These are phyloP conservation scores for Myriosclerotinia curreyana DNA, from an alignment of 2,329 filamentous ascomycete species.

Conservation along the genomic window DNA sequence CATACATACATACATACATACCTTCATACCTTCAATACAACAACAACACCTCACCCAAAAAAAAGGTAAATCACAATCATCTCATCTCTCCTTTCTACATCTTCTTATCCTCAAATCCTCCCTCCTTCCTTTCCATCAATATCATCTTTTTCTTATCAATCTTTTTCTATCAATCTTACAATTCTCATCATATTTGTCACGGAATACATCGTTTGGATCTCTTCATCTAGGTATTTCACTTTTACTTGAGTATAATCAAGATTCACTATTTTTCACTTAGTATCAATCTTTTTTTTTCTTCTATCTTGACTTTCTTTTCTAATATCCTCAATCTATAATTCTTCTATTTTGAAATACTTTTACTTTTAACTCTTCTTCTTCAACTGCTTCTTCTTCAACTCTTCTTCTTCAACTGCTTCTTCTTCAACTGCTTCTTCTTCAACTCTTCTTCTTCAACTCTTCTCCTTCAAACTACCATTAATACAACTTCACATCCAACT, in stretches of 20 bases:
- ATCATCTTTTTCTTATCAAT: too few relatives aligned
- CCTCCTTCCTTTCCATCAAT: background rate
- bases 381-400: too few relatives aligned
- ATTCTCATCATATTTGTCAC: background rate
- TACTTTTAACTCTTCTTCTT: background rate
- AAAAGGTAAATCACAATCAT: background rate
- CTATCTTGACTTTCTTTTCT: background rate
- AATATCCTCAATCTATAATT: background rate
- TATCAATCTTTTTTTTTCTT: background rate
- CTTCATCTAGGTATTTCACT: conserved; percentile 17
- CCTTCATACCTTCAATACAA: background rate
- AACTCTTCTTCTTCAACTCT: background rate
- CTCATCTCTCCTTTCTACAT: too few relatives aligned
- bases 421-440: background rate
- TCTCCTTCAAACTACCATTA: background rate
- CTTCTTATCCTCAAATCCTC: too few relatives aligned
- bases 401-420: background rate
- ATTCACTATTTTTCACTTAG: conserved; percentile 1
- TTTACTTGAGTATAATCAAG: background rate
- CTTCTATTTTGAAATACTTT: background rate
- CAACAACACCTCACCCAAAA: background rate
- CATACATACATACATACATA: background rate
- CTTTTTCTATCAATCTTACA: background rate
- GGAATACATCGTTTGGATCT: background rate
- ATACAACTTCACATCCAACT: background rate